Evolutionary conservation across 441 rosid genomes (phyloP).

Genomic region (Iberis amara): DNA sequence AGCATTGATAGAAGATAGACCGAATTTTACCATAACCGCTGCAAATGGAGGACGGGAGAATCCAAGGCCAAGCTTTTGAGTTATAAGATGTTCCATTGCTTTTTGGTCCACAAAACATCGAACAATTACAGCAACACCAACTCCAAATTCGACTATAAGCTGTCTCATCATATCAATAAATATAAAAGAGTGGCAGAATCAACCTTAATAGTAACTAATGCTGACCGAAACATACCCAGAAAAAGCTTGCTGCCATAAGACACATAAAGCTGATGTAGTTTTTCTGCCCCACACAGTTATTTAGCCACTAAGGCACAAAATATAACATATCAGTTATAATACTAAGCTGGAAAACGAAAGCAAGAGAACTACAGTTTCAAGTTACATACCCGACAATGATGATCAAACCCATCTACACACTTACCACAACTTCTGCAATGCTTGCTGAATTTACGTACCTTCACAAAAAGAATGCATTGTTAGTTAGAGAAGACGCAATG

Average conservation of each 20-base stretch:
- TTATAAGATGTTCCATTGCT: slow-evolving; percentile 62
- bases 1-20: slow-evolving; percentile 12
- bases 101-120: slow-evolving; percentile 74
- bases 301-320: slow-evolving; percentile 72
- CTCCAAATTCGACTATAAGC: slow-evolving; percentile 84
- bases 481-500: slow-evolving; percentile 4
- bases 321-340: slow-evolving; percentile 19
- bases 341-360: background rate
- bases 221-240: slow-evolving; percentile 61
- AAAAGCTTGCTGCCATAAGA: slow-evolving; percentile 80
- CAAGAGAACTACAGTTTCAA: background rate
- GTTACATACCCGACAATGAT: slow-evolving; percentile 81
- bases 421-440: slow-evolving; percentile 95
- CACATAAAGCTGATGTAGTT: slow-evolving; percentile 82
- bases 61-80: slow-evolving; percentile 76
- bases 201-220: slow-evolving; percentile 2
- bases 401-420: slow-evolving; percentile 96
- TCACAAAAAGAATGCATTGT: slow-evolving; percentile 8
- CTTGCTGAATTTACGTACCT: slow-evolving; percentile 92
- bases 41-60: slow-evolving; percentile 79
- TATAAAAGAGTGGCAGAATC: background rate
- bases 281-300: slow-evolving; percentile 89
- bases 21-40: slow-evolving; percentile 59
- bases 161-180: slow-evolving; percentile 29
- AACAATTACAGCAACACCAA: slow-evolving; percentile 83